Evolutionary conservation across 73 alveolate genomes (phyloP), one percentile per base, ranked within the genome.

Genomic region (Uronychia setigera): DNA sequence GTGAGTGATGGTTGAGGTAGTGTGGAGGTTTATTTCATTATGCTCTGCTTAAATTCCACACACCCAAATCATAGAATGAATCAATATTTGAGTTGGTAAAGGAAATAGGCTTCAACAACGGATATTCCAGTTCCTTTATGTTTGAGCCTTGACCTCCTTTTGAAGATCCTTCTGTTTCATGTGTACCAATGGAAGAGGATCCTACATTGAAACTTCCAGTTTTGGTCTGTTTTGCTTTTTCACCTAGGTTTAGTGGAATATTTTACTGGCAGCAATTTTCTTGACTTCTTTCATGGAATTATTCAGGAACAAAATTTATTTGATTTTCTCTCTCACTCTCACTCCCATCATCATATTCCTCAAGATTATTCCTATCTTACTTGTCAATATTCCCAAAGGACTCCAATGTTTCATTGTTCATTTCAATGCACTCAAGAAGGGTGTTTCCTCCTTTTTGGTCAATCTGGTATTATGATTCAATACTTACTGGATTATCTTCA

Each of bases 281-380:
- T 87, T 87, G 32, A 58, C 31, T 11, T 87, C 93, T 35, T 80
- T 80, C 29, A 80, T 67, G n/a, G 57, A 25, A 75, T 59, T 59
- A 82, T 87, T 87, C 13, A 87, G 58, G 35, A 67, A 26, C n/a
- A 87, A 76, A 11, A 59, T 79, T 58, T 80, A 35, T 67, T 82
- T 59, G 28, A 87, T 29, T 60, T 87, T 89, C 59, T 80, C 93
- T 80, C 93, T 80, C 35, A 87, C 74, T 74, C 87, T 87, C n/a
- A 87, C 93, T 19, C 93, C 93, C 93, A 87, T 80, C 46, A 80
- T 74, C 33, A 87, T 82, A 35, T 87, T 87, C 29, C 34, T n/a
- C n/a, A n/a, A n/a, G n/a, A n/a, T n/a, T n/a, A n/a, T n/a, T n/a
- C n/a, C n/a, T n/a, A n/a, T n/a, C n/a, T n/a, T n/a, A n/a, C n/a